Base-by-base conservation (phyloP, 2,329 filamentous ascomycete species). In the Exophiala bonariae region DNA sequence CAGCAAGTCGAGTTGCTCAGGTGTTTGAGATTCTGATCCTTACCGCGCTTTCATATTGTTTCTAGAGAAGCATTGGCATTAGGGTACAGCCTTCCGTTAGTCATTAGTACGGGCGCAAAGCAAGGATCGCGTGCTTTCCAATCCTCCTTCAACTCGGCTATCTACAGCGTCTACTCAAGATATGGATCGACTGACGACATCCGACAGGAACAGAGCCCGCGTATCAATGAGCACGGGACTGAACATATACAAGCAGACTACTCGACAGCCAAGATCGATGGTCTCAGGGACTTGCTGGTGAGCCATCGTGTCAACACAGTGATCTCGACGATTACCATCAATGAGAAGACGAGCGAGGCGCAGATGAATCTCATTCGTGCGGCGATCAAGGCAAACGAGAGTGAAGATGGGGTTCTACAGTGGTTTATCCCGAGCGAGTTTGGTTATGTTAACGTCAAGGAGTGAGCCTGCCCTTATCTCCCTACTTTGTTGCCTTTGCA, bases 291-390 rank as follows among this genome's bases (percentile, higher is more conserved):
- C 6, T 4, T 13, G 17, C 40, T 42, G 11, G 6, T 3, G 3
- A 20, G 46, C 0, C 41, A 56, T 19, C 47, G 55, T 6, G 54
- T 62, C 23, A 41, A 60, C 35, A 61, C 60, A 2, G 44, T 61
- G 7, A 58, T 62, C 22, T 58, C 47, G 26, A 40, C 56, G 16
- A 41, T 63, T 7, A 30, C 23, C 9, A 42, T 42, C 28, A 31
- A 17, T 6, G 16, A 17, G 5, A 18, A 14, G n/a, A 42, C 40
- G 30, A 31, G 40, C 14, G 14, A 20, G 14, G 41, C 38, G 2
- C 55, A 61, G 14, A 8, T 47, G 4, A 59, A 58, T 18, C 54
- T 62, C 3, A 58, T 61, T 42, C 26, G 52, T 17, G 61, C 58
- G 2, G 56, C 55, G 2, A 42, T 44, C 10, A 33, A 16, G 6